Base-by-base conservation (phyloP, 805 yeast species). In the Saturnispora serradocipensis region DNA sequence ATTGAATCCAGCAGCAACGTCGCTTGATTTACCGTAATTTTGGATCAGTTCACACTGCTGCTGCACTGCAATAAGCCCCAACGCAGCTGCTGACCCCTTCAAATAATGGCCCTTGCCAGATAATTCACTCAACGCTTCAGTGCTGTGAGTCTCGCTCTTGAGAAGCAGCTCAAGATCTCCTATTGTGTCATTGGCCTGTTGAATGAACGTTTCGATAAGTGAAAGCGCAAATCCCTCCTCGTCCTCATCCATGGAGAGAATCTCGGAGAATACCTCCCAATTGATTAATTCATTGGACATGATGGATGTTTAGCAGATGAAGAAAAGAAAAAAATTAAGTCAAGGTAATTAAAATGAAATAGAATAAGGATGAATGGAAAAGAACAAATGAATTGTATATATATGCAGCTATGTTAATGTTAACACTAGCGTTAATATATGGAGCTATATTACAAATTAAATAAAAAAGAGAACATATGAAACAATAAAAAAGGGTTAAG, bases 221-320 rank as follows among this genome's bases (percentile, higher is more conserved):
- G 85, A 76, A 59, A 80, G 73, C 34, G 91, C 83, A 72, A 93
- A 93, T 7, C 88, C 96, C 53, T 90, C 93, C 63, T 86, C 96
- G 61, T 91, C 98, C 62, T 91, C 97, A 67, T 93, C 99, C 97
- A 93, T 90, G 49, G 87, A 82, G 48, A 90, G 77, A 53, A 93
- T 75, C 71, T 93, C 98, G 52, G 83, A 80, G 64, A 93, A 84
- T 28, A 89, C 91, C 43, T 78, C 72, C 96, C 96, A 88, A 65
- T 89, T 90, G 54, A 93, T 83, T 56, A 87, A 72, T 40, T 87
- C 95, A 46, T 43, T 49, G 30, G 30, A 25, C 44, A 40, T 40
- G 8, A 22, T 22, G 13, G n/a, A 40, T 11, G 11, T 6, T 25
- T 15, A 16, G 8, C n/a, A 22, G 44, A 9, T 10, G 18, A 13